Conservation (phyloP, 2,329 filamentous ascomycete genomes). For the Trichoderma atrobrunneum region DNA sequence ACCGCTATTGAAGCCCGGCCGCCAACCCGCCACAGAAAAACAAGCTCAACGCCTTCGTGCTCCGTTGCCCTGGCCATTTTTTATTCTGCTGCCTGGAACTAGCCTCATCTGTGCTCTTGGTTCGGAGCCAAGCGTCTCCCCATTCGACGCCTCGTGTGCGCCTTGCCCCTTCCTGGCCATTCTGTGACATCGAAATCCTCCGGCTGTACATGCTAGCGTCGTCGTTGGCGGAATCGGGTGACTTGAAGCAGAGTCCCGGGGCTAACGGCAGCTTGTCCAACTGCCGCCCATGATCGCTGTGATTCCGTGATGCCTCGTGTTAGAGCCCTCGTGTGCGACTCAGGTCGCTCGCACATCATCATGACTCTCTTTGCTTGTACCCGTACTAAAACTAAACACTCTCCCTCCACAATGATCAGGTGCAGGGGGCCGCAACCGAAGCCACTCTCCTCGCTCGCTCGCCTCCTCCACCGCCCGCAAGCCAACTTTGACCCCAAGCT, state of each 20-base stretch:
- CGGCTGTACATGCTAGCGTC: background rate
- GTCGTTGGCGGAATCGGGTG: background rate
- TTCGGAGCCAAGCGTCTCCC: conserved; percentile 13
- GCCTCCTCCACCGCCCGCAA: background rate
- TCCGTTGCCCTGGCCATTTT: conserved; percentile 6
- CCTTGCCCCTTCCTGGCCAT: conserved; percentile 4
- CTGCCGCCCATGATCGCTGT: background rate
- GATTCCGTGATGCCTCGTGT: background rate
- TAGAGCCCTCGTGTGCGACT: background rate
- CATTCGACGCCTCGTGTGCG: conserved; percentile 19
- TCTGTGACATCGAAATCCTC: conserved; percentile 5
- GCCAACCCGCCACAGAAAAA: conserved; percentile 2
- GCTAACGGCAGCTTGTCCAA: conserved; percentile 14
- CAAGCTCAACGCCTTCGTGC: background rate
- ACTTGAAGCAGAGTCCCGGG: background rate
- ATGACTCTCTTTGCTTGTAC: background rate
- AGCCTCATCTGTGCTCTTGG: conserved; percentile 5
- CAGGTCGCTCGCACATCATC: background rate
- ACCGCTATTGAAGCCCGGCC: background rate
- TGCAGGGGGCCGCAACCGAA: conserved; percentile 11
- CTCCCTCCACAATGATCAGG: background rate
- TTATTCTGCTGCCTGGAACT: conserved; percentile 21
- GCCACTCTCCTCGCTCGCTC: background rate
- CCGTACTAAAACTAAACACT: background rate
- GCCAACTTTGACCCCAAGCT: background rate